These are phyloP conservation scores for Sugiyamaella japonica DNA, from an alignment of 1,139 yeast species.

Conservation along the genomic window DNA sequence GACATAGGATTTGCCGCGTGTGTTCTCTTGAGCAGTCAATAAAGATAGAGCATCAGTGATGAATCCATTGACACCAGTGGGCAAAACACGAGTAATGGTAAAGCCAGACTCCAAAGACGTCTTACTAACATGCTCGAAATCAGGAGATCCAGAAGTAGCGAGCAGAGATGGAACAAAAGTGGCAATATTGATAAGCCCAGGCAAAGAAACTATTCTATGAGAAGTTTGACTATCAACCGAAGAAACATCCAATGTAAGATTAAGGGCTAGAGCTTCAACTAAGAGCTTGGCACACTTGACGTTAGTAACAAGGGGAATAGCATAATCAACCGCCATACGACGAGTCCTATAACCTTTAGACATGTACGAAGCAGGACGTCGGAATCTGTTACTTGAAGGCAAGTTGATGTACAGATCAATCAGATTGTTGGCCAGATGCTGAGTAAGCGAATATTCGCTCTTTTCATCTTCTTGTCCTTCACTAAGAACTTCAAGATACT, in stretches of 20 bases:
- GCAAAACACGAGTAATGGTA: conserved; percentile 80
- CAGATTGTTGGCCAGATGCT: conserved; percentile 93
- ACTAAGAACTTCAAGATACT: conserved; percentile 84
- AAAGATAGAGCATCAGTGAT: conserved; percentile 66
- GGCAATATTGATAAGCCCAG: conserved; percentile 83
- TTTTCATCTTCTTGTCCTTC: conserved; percentile 69
- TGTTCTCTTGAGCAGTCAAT: conserved; percentile 51
- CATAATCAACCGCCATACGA: conserved; percentile 99
- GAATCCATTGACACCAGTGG: conserved; percentile 64
- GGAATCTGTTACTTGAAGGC: conserved; percentile 95
- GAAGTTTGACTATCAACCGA: conserved; percentile 89
- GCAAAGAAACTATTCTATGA: conserved; percentile 75
- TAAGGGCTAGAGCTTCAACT: conserved; percentile 86
- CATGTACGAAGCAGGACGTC: conserved; percentile 98
- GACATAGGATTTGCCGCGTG: conserved; percentile 62
- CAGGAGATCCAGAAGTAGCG: conserved; percentile 46
- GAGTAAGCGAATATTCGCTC: conserved; percentile 91
- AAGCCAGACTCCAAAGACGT: conserved; percentile 82
- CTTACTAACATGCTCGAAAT: conserved; percentile 67
- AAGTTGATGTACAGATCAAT: conserved; percentile 94
- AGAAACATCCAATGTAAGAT: conserved; percentile 62
- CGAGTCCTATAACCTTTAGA: conserved; percentile 97
- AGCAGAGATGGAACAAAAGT: conserved; percentile 73
- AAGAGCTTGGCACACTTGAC: conserved; percentile 96
- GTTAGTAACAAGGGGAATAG: conserved; percentile 95